Evolutionary conservation across 192 early-diverging fungal species (phyloP).

Genomic region (Funneliformis mosseae): DNA sequence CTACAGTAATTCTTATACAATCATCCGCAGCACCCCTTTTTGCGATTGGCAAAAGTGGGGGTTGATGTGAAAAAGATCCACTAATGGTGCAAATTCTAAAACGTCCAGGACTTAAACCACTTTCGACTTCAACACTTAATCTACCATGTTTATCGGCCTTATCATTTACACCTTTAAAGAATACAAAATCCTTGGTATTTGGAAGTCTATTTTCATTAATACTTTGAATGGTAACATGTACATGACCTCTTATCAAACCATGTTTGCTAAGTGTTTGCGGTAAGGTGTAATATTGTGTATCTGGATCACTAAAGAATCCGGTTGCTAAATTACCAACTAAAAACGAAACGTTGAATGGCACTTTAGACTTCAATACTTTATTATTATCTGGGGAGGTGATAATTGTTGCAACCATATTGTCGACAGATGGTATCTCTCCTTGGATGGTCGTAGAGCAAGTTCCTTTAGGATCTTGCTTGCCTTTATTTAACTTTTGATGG

Average conservation of each 20-base stretch:
- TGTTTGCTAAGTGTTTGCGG: not conserved
- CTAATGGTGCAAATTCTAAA: slow-evolving; percentile 28
- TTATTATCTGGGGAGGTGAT: not conserved
- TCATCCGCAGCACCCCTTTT: slow-evolving; percentile 34
- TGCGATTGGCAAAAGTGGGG: slow-evolving; percentile 30
- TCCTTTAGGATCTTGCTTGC: not conserved
- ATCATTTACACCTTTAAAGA: slow-evolving; percentile 6
- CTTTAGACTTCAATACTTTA: not conserved
- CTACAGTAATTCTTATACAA: slow-evolving; percentile 31
- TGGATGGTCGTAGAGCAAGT: not conserved
- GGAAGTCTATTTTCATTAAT: not conserved
- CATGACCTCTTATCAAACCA: slow-evolving; percentile 8
- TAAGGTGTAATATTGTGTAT: not conserved
- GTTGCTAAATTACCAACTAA: not conserved
- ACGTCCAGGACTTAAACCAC: not conserved
- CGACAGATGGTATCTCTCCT: not conserved
- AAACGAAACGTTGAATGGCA: not conserved
- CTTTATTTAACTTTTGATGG: not conserved
- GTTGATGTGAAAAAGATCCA: not conserved
- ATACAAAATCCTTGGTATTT: not conserved
- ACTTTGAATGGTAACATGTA: slow-evolving; percentile 4
- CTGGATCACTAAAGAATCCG: slow-evolving; percentile 13
- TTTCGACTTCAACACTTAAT: not conserved
- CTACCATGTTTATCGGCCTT: not conserved
- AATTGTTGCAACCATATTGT: not conserved